phyloP scores from a whole-genome alignment of 2,329 filamentous ascomycete genomes.

The Cryphonectria japonica region DNA sequence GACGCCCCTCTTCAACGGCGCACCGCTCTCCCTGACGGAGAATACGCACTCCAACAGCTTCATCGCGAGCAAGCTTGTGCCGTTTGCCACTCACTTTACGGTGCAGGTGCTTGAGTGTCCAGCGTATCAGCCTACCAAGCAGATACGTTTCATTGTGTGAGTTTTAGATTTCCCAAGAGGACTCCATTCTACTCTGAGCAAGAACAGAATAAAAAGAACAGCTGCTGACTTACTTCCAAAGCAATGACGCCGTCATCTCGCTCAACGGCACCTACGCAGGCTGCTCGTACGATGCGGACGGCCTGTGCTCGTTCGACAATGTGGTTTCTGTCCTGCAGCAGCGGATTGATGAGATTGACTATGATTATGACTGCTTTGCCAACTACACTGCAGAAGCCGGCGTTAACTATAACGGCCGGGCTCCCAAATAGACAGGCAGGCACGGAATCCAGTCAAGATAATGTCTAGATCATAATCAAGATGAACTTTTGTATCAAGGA shows the following conservation, averaged over 20 bases:
- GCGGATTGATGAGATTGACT: slow-evolving; percentile 39
- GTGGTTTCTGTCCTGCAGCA: slow-evolving; percentile 37
- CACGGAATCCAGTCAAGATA: slow-evolving; percentile 25
- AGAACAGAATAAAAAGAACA: neutral
- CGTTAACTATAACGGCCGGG: slow-evolving; percentile 38
- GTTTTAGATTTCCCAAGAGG: slow-evolving; percentile 32
- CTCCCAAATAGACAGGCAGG: slow-evolving; percentile 31
- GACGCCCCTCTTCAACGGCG: slow-evolving; percentile 37
- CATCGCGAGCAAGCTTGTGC: slow-evolving; percentile 38
- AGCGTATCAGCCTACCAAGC: slow-evolving; percentile 38
- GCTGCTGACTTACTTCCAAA: slow-evolving; percentile 23
- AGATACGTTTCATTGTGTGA: slow-evolving; percentile 41
- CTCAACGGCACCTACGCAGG: slow-evolving; percentile 36
- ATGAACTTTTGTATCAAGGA: neutral
- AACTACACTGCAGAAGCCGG: slow-evolving; percentile 36
- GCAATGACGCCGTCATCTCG: slow-evolving; percentile 41
- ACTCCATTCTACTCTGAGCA: neutral
- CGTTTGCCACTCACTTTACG: slow-evolving; percentile 40
- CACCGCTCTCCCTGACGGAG: slow-evolving; percentile 32
- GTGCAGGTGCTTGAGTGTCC: slow-evolving; percentile 40
- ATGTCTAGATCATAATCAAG: slow-evolving; percentile 25
- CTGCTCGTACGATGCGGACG: slow-evolving; percentile 35
- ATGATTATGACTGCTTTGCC: slow-evolving; percentile 39
- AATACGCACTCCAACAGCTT: slow-evolving; percentile 36
- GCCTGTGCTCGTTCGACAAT: slow-evolving; percentile 40